Base-by-base conservation (phyloP, 139 green algal species). In the Mesostigma viride region DNA sequence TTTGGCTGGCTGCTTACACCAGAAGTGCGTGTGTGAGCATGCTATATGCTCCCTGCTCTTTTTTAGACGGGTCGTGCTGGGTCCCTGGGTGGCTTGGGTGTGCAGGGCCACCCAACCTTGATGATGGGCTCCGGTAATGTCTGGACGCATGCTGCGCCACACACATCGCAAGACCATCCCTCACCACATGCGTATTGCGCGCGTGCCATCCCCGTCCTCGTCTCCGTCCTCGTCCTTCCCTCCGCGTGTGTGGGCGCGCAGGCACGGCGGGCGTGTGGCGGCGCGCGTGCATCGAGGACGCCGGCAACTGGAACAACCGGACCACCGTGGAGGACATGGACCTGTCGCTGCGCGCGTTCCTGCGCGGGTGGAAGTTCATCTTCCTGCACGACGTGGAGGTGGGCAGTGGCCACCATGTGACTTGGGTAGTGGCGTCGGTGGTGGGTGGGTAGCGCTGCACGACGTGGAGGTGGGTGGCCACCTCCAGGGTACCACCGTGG, bases 301-400 rank as follows among this genome's bases (percentile, higher is more conserved):
- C 86, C 1, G 91, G 91, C 31, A 89, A 89, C 35, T 97, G 91
- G 91, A 84, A 94, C 65, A 77, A 67, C 28, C 83, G 91, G 67
- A 97, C 91, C 2, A 94, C 90, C 2, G 88, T 95, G 5, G 90
- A 96, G 78, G 89, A 95, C 74, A 92, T 95, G 86, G 88, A 95
- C 73, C 78, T 95, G 0, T 83, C 68, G 56, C 78, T 95, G 34
- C 72, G 88, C 28, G 82, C 87, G 33, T 92, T 88, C 63, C 45
- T 95, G 58, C 77, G 74, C 51, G 88, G 88, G 59, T 95, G 88
- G 88, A 87, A 80, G 66, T 85, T 85, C 30, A 81, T 93, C 44
- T 94, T 89, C 74, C 71, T 94, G 31, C 75, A 89, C 22, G 75
- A 94, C 48, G 76, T 87, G 22, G n/a, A n/a, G n/a, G 14, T 27